Evolutionary conservation across 2,329 filamentous ascomycete genomes (phyloP), one percentile per base, ranked within the genome.

Genomic region (Paracoccidioides brasiliensis): DNA sequence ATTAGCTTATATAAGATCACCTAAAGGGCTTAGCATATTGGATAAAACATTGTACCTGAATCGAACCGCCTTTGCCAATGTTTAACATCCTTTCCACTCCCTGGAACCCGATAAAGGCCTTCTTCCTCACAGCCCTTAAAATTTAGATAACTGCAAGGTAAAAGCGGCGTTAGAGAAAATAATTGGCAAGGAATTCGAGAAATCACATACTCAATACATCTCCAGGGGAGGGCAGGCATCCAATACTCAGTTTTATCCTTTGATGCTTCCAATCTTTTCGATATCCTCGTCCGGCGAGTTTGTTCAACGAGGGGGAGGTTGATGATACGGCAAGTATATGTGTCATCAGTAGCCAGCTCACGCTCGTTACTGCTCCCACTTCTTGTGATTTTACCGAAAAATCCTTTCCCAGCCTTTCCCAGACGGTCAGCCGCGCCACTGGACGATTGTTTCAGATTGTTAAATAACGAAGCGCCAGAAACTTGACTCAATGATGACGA

Each of bases 221-320:
- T 80, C 86, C 91, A 96, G 0, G 91, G 90, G 57, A 97, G 84
- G 5, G 90, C 88, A 10, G 91, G 91, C 90, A 97, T 95, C 91
- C 91, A 97, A 67, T 94, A 97, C 66, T 96, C 91, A 0, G 91
- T 97, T 76, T 96, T 96, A 67, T 97, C 91, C 59, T 85, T 82
- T 8, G 90, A 95, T 58, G 87, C 82, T 66, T 94, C 88, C 45
- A 97, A 75, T 35, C 86, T 82, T 71, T 91, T 94, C 6, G 90
- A 94, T 67, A 97, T 96, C 60, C 91, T 81, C 0, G 91, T 96
- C 60, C 84, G 77, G n/a, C 91, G 83, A 5, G 90, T 90, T 72
- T 97, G 91, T 68, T 95, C 86, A 32, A 95, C 79, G 35, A 97
- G 75, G 1, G 90, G 89, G 52, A 87, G 76, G 64, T 93, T 95